These are phyloP conservation scores for Fraxinus americana DNA, from an alignment of 257 asterid species.

Conservation along the genomic window DNA sequence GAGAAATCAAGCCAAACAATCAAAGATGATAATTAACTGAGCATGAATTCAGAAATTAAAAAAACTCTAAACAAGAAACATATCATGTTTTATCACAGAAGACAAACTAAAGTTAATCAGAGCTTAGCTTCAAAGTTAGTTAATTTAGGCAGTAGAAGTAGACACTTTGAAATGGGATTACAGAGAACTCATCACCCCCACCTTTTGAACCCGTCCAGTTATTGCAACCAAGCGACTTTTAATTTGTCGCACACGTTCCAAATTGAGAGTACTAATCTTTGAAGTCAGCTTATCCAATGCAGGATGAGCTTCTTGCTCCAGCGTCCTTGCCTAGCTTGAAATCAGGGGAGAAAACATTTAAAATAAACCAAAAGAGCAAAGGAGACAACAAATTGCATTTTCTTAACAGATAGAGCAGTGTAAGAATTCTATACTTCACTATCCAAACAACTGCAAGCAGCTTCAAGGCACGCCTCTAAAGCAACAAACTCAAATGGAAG, in stretches of 20 bases:
- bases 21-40: constrained; percentile 8
- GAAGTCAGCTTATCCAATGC: constrained; percentile 90
- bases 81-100: neutral
- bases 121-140: constrained; percentile 3
- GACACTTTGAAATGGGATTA: constrained; percentile 15
- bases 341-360: constrained; percentile 15
- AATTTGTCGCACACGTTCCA: constrained; percentile 95
- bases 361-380: constrained; percentile 10
- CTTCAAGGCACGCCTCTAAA: constrained; percentile 96
- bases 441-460: constrained; percentile 94
- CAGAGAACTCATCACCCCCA: constrained; percentile 27
- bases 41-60: constrained; percentile 5
- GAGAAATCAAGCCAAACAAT: neutral
- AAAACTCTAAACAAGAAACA: constrained; percentile 1
- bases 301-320: constrained; percentile 98
- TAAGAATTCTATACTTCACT: constrained; percentile 52
- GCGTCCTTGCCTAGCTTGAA: constrained; percentile 74
- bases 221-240: constrained; percentile 95
- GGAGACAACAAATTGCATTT: neutral
- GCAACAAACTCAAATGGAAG: constrained; percentile 98
- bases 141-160: neutral
- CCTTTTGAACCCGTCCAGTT: constrained; percentile 99
- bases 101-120: constrained; percentile 2
- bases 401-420: constrained; percentile 11
- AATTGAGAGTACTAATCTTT: constrained; percentile 92